These are phyloP conservation scores for Neopestalotiopsis sp. DNA, from an alignment of 2,329 filamentous ascomycete species.

Conservation along the genomic window DNA sequence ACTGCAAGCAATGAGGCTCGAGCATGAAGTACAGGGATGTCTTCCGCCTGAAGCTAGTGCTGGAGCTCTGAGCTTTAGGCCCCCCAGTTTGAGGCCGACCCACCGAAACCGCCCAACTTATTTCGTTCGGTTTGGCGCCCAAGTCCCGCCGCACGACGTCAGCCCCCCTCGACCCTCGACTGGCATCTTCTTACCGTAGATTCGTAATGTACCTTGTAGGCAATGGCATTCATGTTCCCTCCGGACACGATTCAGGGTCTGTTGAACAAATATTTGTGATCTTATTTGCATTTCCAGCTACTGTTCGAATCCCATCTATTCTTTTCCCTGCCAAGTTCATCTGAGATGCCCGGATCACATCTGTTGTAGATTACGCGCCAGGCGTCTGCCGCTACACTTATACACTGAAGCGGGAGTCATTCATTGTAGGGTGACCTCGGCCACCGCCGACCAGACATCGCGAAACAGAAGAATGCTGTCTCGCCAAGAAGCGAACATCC, in stretches of 20 bases:
- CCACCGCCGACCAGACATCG: not conserved
- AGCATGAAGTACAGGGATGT: constrained; percentile 12
- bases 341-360: not conserved
- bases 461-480: constrained; percentile 33
- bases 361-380: not conserved
- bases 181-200: not conserved
- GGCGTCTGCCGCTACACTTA: not conserved
- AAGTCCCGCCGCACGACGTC: not conserved
- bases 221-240: not conserved
- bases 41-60: constrained; percentile 10
- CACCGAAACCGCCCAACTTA: not conserved
- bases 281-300: not conserved
- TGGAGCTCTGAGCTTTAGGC: constrained; percentile 15
- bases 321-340: not conserved
- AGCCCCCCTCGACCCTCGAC: not conserved
- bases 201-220: not conserved
- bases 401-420: not conserved
- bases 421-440: not conserved
- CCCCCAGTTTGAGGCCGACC: not conserved
- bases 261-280: not conserved
- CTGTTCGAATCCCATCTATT: not conserved
- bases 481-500: constrained; percentile 27
- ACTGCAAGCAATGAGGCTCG: constrained; percentile 5
- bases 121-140: not conserved
- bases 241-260: not conserved